Evolutionary conservation across 495 filamentous ascomycete genomes (phyloP).

Genomic region (Podospora comata): DNA sequence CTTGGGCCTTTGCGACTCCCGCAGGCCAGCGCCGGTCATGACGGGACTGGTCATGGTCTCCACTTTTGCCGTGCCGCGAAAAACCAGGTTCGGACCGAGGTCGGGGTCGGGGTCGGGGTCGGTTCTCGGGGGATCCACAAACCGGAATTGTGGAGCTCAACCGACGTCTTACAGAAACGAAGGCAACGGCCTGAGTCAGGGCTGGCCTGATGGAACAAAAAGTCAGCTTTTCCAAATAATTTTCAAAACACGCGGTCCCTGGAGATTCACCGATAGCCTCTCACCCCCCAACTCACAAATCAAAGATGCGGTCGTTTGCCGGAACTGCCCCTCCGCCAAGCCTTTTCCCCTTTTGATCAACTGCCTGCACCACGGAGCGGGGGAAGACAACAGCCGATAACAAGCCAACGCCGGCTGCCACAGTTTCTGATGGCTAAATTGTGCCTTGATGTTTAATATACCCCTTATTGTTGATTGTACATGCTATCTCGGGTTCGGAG

Average conservation of each 20-base stretch:
- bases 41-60: background rate
- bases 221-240: background rate
- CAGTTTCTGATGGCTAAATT: background rate
- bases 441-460: background rate
- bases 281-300: no score
- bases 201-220: background rate
- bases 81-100: background rate
- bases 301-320: no score
- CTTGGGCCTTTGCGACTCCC: conserved; percentile 8
- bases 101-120: no score
- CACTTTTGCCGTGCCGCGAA: background rate
- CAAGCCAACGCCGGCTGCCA: background rate
- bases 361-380: background rate
- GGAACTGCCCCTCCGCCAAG: background rate
- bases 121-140: background rate
- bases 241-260: background rate
- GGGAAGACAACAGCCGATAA: background rate
- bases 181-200: background rate
- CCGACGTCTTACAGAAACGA: background rate
- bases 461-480: background rate
- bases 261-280: no score
- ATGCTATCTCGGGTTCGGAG: background rate
- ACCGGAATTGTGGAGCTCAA: background rate
- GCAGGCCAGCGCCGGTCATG: background rate
- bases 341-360: background rate